Evolutionary conservation across 2,329 filamentous ascomycete genomes (phyloP).

Genomic region (Diaporthe ilicicola): DNA sequence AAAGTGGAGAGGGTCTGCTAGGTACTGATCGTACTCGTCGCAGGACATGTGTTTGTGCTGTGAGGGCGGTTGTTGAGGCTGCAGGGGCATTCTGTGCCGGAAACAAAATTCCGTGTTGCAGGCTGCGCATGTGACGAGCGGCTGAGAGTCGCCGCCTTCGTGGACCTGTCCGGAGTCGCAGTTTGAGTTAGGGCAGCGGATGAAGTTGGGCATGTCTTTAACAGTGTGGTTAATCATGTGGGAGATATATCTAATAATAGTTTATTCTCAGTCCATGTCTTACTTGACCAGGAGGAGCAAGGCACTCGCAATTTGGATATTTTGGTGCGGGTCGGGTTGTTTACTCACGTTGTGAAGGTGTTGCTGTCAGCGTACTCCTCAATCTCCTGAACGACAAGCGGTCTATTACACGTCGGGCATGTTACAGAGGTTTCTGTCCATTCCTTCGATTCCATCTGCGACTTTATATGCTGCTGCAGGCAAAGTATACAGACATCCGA

Average conservation of each 20-base stretch:
- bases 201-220: conserved; percentile 46
- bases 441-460: conserved; percentile 21
- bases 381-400: not conserved
- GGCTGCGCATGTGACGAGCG: conserved; percentile 42
- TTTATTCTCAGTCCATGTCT: not conserved
- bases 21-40: conserved; percentile 37
- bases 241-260: not conserved
- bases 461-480: conserved; percentile 11
- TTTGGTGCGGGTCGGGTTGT: no score
- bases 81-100: conserved; percentile 36
- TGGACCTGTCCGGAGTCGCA: conserved; percentile 56
- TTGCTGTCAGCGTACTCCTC: conserved; percentile 20
- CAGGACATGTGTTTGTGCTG: conserved; percentile 39
- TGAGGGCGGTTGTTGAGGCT: not conserved
- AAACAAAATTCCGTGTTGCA: conserved; percentile 41
- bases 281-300: no score
- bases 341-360: conserved; percentile 10
- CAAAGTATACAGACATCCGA: conserved; percentile 12
- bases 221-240: conserved; percentile 36
- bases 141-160: conserved; percentile 38
- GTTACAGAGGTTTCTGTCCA: conserved; percentile 17
- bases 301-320: no score
- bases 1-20: conserved; percentile 30
- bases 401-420: conserved; percentile 15
- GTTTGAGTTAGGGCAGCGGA: conserved; percentile 48